Evolutionary conservation across 192 early-diverging fungal species (phyloP), one percentile per base, ranked within the genome.

Genomic region (Backusella macrospora): DNA sequence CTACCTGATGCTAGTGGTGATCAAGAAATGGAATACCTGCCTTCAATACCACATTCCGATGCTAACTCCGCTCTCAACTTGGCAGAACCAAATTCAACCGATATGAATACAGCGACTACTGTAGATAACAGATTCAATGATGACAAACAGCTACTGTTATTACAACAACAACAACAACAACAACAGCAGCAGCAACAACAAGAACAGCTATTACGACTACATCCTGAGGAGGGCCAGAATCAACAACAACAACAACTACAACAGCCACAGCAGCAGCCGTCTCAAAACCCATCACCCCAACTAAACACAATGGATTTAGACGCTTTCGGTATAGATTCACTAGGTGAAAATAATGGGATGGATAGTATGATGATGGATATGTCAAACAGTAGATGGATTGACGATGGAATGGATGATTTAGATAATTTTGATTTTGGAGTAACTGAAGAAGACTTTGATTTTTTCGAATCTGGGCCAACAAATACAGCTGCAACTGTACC

Each of bases 371-470:
- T 62, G 14, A 47, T 71, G 18, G 70, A 65, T 21, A 45, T 81
- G 62, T 63, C 70, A 12, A 65, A 68, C 59, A 59, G 52, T 59
- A 16, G 44, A 23, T 81, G 80, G 80, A 55, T 42, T 38, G 77
- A 76, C 3, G 76, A 78, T 26, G 71, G 47, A 18, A 45, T 78
- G 63, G 64, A 64, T 46, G 74, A 82, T 62, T 47, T 76, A 34
- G 80, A 82, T 52, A 80, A 65, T 14, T 72, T 82, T 23, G 80
- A 76, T 71, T 55, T 78, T 42, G 70, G 72, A n/a, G 76, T 82
- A n/a, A 82, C 80, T 6, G 80, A 82, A 40, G 80, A 78, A 65
- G 80, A 82, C 70, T 82, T 75, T 21, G 45, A 78, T 23, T 82
- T 78, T 76, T 82, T 78, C 43, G 77, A 76, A 23, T 74, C 78